Evolutionary conservation across 208 protist species (phyloP), one percentile per base, ranked within the genome.

Genomic region (Porcisia deanei): DNA sequence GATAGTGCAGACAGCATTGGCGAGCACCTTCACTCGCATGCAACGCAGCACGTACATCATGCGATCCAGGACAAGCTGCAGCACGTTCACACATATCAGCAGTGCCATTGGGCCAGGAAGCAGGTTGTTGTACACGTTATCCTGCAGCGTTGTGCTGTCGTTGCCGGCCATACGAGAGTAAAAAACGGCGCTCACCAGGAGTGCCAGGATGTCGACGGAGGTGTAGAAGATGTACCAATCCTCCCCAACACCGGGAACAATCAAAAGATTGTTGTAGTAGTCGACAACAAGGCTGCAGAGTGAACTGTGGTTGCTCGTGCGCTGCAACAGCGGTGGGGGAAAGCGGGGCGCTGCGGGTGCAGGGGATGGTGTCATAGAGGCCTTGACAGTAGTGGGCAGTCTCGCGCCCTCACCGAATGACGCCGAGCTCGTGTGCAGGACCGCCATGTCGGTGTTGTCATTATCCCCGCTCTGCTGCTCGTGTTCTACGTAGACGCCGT

Each of bases 221-320:
- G 89, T 89, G 78, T 90, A 91, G 52, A 75, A 81, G 30, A 86
- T 76, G 80, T 96, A 96, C 75, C 76, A 85, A 73, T 96, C 90
- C 34, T 76, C 75, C 16, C 90, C 92, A 16, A 86, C 77, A 37
- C 88, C 88, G 7, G 81, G 53, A 7, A 85, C 88, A 0, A 65
- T 47, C 25, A 83, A 79, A 45, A 85, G 77, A 76, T 92, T 91
- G 18, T 45, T 53, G 80, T 49, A 80, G 73, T 81, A 82, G 39
- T 30, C 69, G 14, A 14, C 8, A 18, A 81, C 18, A 41, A 61
- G 30, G 18, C 25, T 39, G 7, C 70, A 43, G 7, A 71, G 52
- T 20, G 49, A 3, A 49, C 37, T 18, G 30, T 7, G 18, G 68
- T 18, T 72, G 52, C 53, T 30, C 20, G 22, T 67, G 41, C 20